Evolutionary conservation across 1,284 basidiomycete genomes (phyloP).

Genomic region (Flammula alnicola): DNA sequence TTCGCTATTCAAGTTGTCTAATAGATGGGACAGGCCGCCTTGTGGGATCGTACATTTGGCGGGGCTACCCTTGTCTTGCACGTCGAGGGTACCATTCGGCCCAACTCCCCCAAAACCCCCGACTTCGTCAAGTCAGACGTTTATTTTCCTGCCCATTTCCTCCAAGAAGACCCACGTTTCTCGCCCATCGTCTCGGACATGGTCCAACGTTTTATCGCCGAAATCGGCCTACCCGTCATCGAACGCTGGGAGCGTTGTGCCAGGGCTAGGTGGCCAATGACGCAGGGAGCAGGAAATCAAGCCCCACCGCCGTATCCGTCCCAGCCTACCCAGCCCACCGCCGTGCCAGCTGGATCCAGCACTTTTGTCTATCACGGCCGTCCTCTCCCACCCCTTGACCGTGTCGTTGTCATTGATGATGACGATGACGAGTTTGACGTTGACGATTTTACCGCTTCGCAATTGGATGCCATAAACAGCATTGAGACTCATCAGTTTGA

Average conservation of each 20-base stretch:
- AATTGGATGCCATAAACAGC: no score
- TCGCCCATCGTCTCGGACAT: not conserved
- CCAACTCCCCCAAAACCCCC: not conserved
- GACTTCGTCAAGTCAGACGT: slow-evolving; percentile 7
- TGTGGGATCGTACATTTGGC: slow-evolving; percentile 7
- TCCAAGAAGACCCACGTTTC: not conserved
- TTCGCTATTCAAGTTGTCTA: not conserved
- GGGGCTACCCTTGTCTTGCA: slow-evolving; percentile 10
- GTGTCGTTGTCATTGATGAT: no score
- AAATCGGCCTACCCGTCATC: slow-evolving; percentile 4
- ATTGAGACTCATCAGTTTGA: no score
- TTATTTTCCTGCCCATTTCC: slow-evolving; percentile 6
- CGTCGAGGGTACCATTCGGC: not conserved
- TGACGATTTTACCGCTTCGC: no score
- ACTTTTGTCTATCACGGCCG: no score
- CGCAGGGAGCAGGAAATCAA: not conserved
- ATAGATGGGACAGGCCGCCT: not conserved
- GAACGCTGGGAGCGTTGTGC: slow-evolving; percentile 4
- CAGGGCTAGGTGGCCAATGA: not conserved
- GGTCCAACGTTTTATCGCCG: slow-evolving; percentile 2
- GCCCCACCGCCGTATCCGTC: not conserved
- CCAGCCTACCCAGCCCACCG: not conserved
- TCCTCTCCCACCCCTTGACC: no score
- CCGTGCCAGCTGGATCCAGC: no score
- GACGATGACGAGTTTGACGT: no score